phyloP scores from a whole-genome alignment of 495 filamentous ascomycete genomes.

The Echria macrotheca region DNA sequence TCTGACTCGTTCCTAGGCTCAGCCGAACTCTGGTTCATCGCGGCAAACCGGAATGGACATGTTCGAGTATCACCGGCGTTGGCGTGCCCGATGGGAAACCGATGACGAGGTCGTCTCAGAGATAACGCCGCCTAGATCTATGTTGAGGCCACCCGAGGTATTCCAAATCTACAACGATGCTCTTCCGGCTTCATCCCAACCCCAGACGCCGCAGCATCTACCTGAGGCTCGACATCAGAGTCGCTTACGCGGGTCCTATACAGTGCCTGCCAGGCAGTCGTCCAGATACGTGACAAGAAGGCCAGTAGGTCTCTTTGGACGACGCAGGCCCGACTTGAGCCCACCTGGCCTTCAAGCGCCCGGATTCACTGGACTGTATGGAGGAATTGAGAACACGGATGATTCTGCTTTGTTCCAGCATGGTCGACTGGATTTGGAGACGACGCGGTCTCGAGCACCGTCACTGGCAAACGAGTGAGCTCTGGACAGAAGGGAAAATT shows the following conservation, averaged over 20 bases:
- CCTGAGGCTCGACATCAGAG: slow-evolving; percentile 47
- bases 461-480: too few relatives aligned
- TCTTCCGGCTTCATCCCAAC: slow-evolving; percentile 45
- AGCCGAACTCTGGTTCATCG: too few relatives aligned
- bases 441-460: too few relatives aligned
- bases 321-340: slow-evolving; percentile 20
- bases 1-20: too few relatives aligned
- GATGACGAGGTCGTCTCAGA: too few relatives aligned
- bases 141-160: not conserved
- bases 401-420: slow-evolving; percentile 33
- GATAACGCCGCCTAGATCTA: too few relatives aligned
- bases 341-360: slow-evolving; percentile 31
- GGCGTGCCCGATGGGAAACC: too few relatives aligned
- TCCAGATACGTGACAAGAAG: too few relatives aligned
- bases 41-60: too few relatives aligned
- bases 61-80: too few relatives aligned
- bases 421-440: too few relatives aligned
- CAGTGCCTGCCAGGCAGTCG: slow-evolving; percentile 31
- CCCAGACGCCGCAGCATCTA: slow-evolving; percentile 51
- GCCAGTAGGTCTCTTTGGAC: slow-evolving; percentile 11
- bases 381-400: slow-evolving; percentile 42
- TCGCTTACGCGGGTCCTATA: slow-evolving; percentile 40
- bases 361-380: slow-evolving; percentile 41
- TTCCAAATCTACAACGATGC: slow-evolving; percentile 48
- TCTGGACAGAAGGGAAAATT: too few relatives aligned